Evolutionary conservation across 1,139 yeast species (phyloP), one percentile per base, ranked within the genome.

Genomic region (Hanseniaspora sp.): DNA sequence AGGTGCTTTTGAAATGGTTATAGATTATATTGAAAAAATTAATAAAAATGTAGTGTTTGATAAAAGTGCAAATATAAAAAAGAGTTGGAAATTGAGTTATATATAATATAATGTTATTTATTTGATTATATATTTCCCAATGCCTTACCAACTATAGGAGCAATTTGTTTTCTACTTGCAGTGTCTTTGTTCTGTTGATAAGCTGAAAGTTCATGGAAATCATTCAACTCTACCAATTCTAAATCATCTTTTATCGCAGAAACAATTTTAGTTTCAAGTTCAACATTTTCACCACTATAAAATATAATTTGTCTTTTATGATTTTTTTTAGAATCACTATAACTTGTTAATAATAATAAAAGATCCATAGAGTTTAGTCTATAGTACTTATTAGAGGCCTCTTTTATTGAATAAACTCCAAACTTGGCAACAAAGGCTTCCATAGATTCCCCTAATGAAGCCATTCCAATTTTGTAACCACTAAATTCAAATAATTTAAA

Each of bases 151-250:
- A 65, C 47, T 17, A 48, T 57, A 1, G 95, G 95, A 8, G 86
- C 95, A n/a, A 88, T 86, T 65, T 85, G 94, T 64, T 88, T 88
- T 61, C 96, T 75, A 35, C 92, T 83, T 1, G 90, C 88, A 3
- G 69, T 67, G 12, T 75, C 64, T 58, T 83, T 79, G 8, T 61
- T 59, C 64, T 86, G 95, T 57, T 75, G 69, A 61, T 68, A 79
- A 28, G 11, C 46, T 6, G 40, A 7, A 12, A 51, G 18, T 0
- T 56, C 52, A 11, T 39, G 35, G 3, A 51, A 54, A 7, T 59
- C 42, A 3, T 56, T 57, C 34, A 65, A 61, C 31, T 77, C 64
- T 15, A 71, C 59, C 42, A 78, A 65, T 7, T 67, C 67, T 0
- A 63, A 66, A 3, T 59, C 56, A 5, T 62, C 59, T 45, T 74